Base-by-base conservation (phyloP, 345 rosid genomes). In the Cardamine chenopodiifolia region DNA sequence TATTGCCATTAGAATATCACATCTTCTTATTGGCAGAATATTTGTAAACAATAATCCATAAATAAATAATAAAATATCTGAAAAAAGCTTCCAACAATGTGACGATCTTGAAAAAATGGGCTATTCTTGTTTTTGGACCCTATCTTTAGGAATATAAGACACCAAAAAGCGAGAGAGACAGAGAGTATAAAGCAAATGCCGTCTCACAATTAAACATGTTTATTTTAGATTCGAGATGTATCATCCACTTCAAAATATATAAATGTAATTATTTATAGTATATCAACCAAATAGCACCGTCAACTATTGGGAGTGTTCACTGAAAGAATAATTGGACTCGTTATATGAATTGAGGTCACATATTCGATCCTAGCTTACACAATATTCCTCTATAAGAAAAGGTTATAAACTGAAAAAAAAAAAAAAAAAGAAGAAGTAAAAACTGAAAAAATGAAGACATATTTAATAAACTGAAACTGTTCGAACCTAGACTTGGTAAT, bases 1-100 rank as follows among this genome's bases (percentile, higher is more conserved):
- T 70, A 56, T 77, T 77, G 66, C 76, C 22, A n/a, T 5, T 70
- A 64, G 71, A 77, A 77, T 77, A 77, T 77, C 76, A 64, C 62
- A 70, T 77, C 71, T 77, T 77, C 53, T 47, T 64, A 63, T 70
- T 77, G 72, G 72, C 29, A 48, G 80, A 63, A 55, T 70, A 76
- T 70, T 76, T 55, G 5, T 32, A 9, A 9, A 44, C 54, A 53
- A 20, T 53, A 42, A 53, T 75, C 15, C 34, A 48, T 39, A 55
- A 55, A 42, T 8, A 34, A 18, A 53, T 34, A 9, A 14, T 35
- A 18, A 22, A 31, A 14, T 26, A 47, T 26, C 22, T 14, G 13
- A 60, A 34, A 47, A 59, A 45, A 23, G 29, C 18, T 69, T 69
- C 40, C 17, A 60, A 26, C 29, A 26, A 64, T 71, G 14, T 65